phyloP scores from a whole-genome alignment of 129 eudicot genomes.

The Calendula officinalis region DNA sequence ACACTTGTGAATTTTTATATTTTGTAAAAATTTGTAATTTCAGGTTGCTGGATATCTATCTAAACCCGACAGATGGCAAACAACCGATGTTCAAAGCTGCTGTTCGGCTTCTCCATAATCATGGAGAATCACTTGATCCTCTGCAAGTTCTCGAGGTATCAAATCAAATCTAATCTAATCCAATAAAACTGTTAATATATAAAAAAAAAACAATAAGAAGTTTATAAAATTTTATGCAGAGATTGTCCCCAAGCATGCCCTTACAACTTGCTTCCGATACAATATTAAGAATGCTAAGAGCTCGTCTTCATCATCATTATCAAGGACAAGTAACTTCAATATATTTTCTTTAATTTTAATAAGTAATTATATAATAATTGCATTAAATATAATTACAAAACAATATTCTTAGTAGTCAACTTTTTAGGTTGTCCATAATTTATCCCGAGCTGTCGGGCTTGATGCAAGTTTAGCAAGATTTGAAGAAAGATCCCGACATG shows the following conservation, averaged over 20 bases:
- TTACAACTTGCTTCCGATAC: conserved; percentile 91
- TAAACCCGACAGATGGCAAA: conserved; percentile 86
- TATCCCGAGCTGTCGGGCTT: conserved; percentile 76
- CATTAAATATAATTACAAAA: neutral
- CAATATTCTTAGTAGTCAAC: conserved; percentile 4
- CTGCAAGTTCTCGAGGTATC: conserved; percentile 86
- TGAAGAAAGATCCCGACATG: conserved; percentile 92
- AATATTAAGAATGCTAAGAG: conserved; percentile 82
- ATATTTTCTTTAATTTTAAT: neutral
- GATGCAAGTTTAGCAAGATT: conserved; percentile 83
- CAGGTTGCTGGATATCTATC: conserved; percentile 94
- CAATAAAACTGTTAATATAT: neutral
- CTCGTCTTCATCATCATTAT: conserved; percentile 81
- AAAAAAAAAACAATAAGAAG: conserved; percentile 5
- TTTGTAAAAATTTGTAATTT: no score
- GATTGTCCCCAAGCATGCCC: conserved; percentile 90
- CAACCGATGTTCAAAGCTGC: conserved; percentile 98
- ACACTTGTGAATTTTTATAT: no score
- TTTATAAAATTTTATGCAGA: conserved; percentile 47
- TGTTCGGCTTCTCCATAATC: conserved; percentile 90
- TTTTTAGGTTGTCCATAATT: conserved; percentile 73
- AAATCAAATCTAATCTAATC: neutral
- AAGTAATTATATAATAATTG: neutral
- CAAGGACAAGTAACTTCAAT: conserved; percentile 72
- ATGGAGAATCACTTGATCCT: conserved; percentile 93